Evolutionary conservation across 441 rosid genomes (phyloP), one percentile per base, ranked within the genome.

Genomic region (Biscutella auriculata): DNA sequence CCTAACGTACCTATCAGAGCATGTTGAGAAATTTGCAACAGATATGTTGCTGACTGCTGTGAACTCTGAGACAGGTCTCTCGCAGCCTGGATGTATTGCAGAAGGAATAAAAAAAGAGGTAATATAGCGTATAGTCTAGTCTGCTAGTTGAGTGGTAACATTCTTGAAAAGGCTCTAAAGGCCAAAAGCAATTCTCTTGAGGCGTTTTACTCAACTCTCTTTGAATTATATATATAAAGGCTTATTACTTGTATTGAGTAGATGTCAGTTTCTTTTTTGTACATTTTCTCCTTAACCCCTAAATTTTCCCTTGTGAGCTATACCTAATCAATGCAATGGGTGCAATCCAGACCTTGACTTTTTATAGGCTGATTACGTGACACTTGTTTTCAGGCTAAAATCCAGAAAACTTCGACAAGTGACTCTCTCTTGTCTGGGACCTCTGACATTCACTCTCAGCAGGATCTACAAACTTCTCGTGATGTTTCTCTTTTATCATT

Each of bases 11-110:
- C 70, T 79, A 75, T 67, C 97, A 23, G 87, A 79, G 52, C 76
- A 72, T 49, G 90, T 95, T 70, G 96, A 95, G 82, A 80, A 86
- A 63, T 95, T 80, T 81, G 97, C 98, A 47, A 86, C 82, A 67
- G 75, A 75, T 64, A 83, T 79, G 97, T 57, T 95, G 63, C 68
- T 86, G 55, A 78, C 79, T 27, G 95, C 87, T 40, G 91, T 91
- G 55, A 75, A 83, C 67, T 81, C 74, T 64, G 78, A 66, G 60
- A 64, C 88, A 46, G 75, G 76, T 62, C 51, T 57, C 54, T 69
- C 77, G 47, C 90, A 78, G 57, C 60, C 79, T 50, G 85, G 74
- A 33, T 53, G 69, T 21, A 42, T 25, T 50, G 82, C 76, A 37
- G 83, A 79, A 74, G 76, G 62, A 73, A 62, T 63, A 12, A 85